Evolutionary conservation across 805 yeast species (phyloP).

Genomic region (Nakazawaea molendinolei): DNA sequence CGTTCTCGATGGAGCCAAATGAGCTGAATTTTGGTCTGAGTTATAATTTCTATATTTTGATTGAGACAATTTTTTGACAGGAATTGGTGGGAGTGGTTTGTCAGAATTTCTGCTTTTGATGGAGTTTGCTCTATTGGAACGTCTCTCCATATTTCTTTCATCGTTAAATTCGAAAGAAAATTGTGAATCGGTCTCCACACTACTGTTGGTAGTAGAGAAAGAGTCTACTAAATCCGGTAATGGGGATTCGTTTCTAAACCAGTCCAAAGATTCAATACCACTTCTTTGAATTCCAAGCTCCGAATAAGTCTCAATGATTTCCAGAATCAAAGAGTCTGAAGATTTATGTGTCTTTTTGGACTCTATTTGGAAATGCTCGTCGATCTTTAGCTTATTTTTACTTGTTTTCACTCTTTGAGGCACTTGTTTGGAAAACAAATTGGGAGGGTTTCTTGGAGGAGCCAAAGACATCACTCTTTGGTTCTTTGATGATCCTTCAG

Average conservation of each 20-base stretch:
- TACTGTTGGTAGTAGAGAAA: neutral
- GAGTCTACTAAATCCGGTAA: conserved; percentile 3
- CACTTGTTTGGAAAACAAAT: neutral
- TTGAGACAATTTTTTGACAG: conserved; percentile 19
- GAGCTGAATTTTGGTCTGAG: neutral
- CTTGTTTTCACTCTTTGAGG: neutral
- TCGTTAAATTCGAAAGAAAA: conserved; percentile 7
- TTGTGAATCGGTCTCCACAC: conserved; percentile 5
- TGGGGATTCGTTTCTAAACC: too few relatives aligned
- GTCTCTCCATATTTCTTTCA: too few relatives aligned
- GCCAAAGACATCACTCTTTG: neutral
- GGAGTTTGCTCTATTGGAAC: too few relatives aligned
- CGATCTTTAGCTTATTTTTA: conserved; percentile 5
- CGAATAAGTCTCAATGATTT: conserved; percentile 7
- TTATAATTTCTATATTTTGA: conserved; percentile 18
- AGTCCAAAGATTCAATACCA: too few relatives aligned
- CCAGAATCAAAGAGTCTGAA: conserved; percentile 6
- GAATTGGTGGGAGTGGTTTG: conserved; percentile 17
- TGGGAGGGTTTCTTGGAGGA: neutral
- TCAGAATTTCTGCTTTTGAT: conserved; percentile 10
- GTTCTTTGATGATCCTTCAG: neutral
- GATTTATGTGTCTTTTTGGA: neutral
- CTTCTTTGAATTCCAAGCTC: too few relatives aligned
- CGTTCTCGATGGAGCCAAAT: too few relatives aligned
- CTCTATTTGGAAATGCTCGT: neutral